A percentile compares a stretch with the other conserved stretches of the same genome.
phyloP scores from a whole-genome alignment of 371 early-diverging fungal genomes.

The Mortierella sp. region DNA sequence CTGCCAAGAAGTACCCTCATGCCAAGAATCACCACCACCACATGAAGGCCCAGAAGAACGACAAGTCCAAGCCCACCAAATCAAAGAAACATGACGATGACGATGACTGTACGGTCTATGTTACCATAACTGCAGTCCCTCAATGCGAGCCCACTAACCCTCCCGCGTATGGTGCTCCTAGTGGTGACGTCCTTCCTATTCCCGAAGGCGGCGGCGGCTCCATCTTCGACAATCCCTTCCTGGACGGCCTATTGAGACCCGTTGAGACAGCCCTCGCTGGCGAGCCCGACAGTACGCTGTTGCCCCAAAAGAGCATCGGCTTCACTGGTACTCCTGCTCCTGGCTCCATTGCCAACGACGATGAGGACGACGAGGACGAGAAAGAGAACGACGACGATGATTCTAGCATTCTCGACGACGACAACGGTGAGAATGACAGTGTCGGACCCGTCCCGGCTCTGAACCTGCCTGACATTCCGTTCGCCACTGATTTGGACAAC shows the following conservation, averaged over 20 bases:
- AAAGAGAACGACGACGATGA: conserved; percentile 5
- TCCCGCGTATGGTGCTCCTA: neutral
- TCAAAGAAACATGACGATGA: conserved; percentile 1
- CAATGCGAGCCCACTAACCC: conserved; percentile 16
- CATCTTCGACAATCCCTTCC: neutral
- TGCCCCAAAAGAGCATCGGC: neutral
- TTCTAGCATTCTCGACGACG: neutral
- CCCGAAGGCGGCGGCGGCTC: neutral
- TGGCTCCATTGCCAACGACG: neutral
- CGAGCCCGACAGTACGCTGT: neutral
- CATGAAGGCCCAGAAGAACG: neutral
- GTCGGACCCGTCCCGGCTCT: neutral
- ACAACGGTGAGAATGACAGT: neutral
- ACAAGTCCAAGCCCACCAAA: neutral
- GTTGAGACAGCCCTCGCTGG: neutral
- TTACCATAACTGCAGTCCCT: conserved; percentile 19
- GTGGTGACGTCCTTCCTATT: neutral
- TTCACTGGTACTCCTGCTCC: neutral
- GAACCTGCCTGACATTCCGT: neutral
- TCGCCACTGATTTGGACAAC: no score
- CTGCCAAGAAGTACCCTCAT: conserved; percentile 3
- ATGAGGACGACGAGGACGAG: neutral
- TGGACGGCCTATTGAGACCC: neutral
- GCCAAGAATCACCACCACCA: conserved; percentile 8
- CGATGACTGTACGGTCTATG: conserved; percentile 19